Percentiles rank a stretch among this genome's conserved stretches.
Evolutionary conservation across 2,329 filamentous ascomycete genomes (phyloP).

Genomic region (Aspergillus uvarum): DNA sequence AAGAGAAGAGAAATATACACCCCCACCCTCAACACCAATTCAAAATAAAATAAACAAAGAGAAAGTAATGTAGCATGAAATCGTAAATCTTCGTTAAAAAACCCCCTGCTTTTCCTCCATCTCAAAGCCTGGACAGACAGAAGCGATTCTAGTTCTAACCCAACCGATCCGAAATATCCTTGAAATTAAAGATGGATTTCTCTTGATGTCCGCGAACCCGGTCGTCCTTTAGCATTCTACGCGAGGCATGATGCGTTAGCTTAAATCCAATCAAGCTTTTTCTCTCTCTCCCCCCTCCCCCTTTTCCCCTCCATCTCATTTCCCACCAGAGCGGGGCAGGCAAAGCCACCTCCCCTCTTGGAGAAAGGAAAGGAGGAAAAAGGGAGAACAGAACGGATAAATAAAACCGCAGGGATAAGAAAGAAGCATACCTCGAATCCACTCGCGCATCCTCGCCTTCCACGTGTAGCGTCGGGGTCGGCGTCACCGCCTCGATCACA

Average conservation of each 20-base stretch:
- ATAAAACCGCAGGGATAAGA: background rate
- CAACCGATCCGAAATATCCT: slow-evolving; percentile 70
- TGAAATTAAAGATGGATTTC: slow-evolving; percentile 73
- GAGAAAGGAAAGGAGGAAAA: background rate
- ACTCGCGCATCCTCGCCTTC: slow-evolving; percentile 88
- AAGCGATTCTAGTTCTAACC: slow-evolving; percentile 51
- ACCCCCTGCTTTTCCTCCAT: too few relatives aligned
- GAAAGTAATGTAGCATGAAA: slow-evolving; percentile 19
- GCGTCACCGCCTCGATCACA: slow-evolving; percentile 82
- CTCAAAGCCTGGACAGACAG: too few relatives aligned
- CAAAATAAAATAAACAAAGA: background rate
- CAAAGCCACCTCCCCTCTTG: background rate
- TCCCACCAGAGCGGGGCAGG: too few relatives aligned
- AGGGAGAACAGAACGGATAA: background rate
- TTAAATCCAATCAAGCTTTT: background rate
- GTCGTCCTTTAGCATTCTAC: slow-evolving; percentile 86
- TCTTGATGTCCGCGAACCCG: slow-evolving; percentile 62
- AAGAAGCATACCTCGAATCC: slow-evolving; percentile 61
- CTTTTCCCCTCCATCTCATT: background rate
- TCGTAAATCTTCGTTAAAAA: slow-evolving; percentile 35
- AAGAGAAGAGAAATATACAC: background rate
- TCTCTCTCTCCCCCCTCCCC: background rate
- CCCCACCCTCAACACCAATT: background rate
- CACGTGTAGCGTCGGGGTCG: slow-evolving; percentile 77
- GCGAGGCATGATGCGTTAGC: background rate